Evolutionary conservation across 2,329 filamentous ascomycete species (phyloP).

Genomic region (Lasiodiplodia sp.): DNA sequence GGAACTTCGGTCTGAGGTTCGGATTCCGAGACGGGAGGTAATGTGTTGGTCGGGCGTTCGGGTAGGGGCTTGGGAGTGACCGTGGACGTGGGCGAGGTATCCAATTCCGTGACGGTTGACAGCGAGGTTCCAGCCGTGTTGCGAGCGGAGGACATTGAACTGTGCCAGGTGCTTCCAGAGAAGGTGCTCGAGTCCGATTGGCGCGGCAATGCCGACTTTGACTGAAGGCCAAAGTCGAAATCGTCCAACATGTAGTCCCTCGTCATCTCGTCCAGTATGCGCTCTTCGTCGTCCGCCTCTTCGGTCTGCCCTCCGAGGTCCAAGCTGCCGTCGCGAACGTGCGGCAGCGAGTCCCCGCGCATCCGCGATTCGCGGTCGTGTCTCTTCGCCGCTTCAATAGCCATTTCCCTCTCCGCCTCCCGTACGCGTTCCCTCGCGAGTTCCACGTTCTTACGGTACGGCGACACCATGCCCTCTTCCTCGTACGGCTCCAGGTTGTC

Average conservation of each 20-base stretch:
- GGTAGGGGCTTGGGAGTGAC: slow-evolving; percentile 13
- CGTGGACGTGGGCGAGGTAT: slow-evolving; percentile 34
- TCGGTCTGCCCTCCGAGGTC: slow-evolving; percentile 36
- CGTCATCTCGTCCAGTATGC: slow-evolving; percentile 82
- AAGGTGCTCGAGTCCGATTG: slow-evolving; percentile 83
- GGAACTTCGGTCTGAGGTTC: slow-evolving; percentile 19
- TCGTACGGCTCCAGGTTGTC: slow-evolving; percentile 82
- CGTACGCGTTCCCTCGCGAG: slow-evolving; percentile 77
- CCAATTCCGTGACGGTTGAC: slow-evolving; percentile 73
- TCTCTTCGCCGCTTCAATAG: slow-evolving; percentile 67
- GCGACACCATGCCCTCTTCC: slow-evolving; percentile 47
- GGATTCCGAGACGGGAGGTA: slow-evolving; percentile 12
- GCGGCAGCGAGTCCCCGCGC: slow-evolving; percentile 56
- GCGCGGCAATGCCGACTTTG: slow-evolving; percentile 73
- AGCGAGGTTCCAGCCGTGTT: slow-evolving; percentile 72
- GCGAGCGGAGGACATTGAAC: slow-evolving; percentile 76
- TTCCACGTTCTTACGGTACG: slow-evolving; percentile 66
- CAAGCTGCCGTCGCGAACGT: slow-evolving; percentile 44
- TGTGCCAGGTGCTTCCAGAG: slow-evolving; percentile 79
- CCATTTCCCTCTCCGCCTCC: slow-evolving; percentile 74
- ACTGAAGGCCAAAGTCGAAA: slow-evolving; percentile 75
- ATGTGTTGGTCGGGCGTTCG: slow-evolving; percentile 7
- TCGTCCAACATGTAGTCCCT: slow-evolving; percentile 82
- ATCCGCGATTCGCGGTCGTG: slow-evolving; percentile 58
- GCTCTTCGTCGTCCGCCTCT: slow-evolving; percentile 58